phyloP scores from a whole-genome alignment of 164 flowering plant genomes.

The Brasenia schreberi region DNA sequence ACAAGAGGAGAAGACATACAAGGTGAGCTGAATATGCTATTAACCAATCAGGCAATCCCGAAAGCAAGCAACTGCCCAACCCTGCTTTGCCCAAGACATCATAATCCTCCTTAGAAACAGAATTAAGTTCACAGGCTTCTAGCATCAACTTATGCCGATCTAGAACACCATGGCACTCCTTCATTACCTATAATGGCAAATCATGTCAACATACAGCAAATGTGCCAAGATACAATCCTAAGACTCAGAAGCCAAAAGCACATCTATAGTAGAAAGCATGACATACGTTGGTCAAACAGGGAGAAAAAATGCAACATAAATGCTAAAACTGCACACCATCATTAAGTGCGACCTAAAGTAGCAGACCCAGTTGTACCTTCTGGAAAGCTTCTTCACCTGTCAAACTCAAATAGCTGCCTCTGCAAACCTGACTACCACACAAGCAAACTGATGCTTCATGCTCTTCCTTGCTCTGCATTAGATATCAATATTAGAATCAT shows the following conservation, averaged over 20 bases:
- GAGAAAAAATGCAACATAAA: too few relatives aligned
- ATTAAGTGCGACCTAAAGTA: not conserved
- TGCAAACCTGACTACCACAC: slow-evolving; percentile 96
- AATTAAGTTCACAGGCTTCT: slow-evolving; percentile 76
- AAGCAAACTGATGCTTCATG: slow-evolving; percentile 96
- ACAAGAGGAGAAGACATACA: slow-evolving; percentile 26
- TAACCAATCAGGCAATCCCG: slow-evolving; percentile 93
- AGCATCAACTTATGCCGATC: slow-evolving; percentile 76
- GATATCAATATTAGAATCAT: not conserved
- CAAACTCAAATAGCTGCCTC: slow-evolving; percentile 94
- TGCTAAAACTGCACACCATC: too few relatives aligned
- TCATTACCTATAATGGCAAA: slow-evolving; percentile 44
- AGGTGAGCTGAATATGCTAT: slow-evolving; percentile 90
- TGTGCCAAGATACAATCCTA: not conserved
- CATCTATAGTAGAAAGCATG: not conserved
- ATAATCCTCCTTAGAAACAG: slow-evolving; percentile 81
- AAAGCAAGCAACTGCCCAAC: slow-evolving; percentile 86
- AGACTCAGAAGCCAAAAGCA: not conserved
- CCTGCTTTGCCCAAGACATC: slow-evolving; percentile 84
- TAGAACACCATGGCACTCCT: slow-evolving; percentile 81
- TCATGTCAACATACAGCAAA: not conserved
- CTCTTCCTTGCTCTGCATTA: slow-evolving; percentile 88
- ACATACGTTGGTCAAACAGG: too few relatives aligned
- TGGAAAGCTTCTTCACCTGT: slow-evolving; percentile 95
- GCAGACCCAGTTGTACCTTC: slow-evolving; percentile 34